Evolutionary conservation across 495 filamentous ascomycete genomes (phyloP).

Genomic region (Tuber magnatum): DNA sequence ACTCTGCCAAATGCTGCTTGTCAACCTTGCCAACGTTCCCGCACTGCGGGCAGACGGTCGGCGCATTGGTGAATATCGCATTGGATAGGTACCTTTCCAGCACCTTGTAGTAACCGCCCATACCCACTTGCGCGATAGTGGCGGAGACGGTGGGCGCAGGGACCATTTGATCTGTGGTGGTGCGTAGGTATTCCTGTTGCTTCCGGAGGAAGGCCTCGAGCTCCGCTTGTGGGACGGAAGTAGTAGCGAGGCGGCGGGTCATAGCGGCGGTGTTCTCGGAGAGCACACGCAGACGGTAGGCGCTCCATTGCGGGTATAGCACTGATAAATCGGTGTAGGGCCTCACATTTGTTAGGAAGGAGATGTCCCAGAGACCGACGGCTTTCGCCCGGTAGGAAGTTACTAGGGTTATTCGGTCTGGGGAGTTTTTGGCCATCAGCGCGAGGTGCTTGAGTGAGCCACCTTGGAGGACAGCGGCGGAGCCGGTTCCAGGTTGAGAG

Average conservation of each 20-base stretch:
- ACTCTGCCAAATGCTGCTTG: constrained; percentile 19
- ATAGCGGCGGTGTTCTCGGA: constrained; percentile 5
- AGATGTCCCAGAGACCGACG: constrained; percentile 36
- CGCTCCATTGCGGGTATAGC: constrained; percentile 41
- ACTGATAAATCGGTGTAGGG: constrained; percentile 34
- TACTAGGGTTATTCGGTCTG: constrained; percentile 43
- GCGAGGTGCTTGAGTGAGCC: constrained; percentile 42
- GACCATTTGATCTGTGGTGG: constrained; percentile 18
- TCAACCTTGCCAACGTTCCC: not conserved
- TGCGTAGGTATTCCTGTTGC: constrained; percentile 6
- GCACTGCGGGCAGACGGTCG: constrained; percentile 11
- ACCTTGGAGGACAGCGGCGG: constrained; percentile 42
- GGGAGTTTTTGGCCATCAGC: constrained; percentile 35
- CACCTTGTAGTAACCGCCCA: constrained; percentile 5
- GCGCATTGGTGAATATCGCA: not conserved
- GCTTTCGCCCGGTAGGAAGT: constrained; percentile 41
- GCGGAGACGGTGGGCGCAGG: constrained; percentile 2
- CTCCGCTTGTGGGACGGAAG: not conserved
- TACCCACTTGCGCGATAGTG: constrained; percentile 7
- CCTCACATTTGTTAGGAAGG: constrained; percentile 42
- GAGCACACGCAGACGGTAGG: constrained; percentile 29
- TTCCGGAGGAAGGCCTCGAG: not conserved
- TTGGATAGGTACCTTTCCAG: constrained; percentile 15
- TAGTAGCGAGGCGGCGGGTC: not conserved
- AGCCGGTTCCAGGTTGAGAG: constrained; percentile 20